Evolutionary conservation across 164 flowering plant genomes (phyloP).

Genomic region (Sextonia rubra): DNA sequence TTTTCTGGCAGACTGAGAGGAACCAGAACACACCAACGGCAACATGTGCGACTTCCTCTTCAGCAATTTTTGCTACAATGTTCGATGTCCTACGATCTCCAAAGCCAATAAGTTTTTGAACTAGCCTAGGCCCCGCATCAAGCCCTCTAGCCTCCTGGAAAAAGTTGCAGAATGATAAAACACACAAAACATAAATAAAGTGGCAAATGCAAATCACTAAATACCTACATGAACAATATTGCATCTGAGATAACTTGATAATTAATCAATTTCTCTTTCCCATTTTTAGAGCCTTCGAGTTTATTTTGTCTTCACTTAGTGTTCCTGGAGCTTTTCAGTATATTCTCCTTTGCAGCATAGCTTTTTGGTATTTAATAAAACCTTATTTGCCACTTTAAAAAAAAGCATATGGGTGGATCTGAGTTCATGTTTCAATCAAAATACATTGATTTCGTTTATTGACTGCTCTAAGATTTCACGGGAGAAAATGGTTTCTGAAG

Average conservation of each 20-base stretch:
- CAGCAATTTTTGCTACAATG: slow-evolving; percentile 78
- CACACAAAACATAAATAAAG: background rate
- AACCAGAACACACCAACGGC: slow-evolving; percentile 96
- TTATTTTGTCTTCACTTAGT: too few relatives aligned
- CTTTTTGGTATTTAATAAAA: too few relatives aligned
- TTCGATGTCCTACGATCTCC: slow-evolving; percentile 75
- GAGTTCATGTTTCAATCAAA: background rate
- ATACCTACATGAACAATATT: background rate
- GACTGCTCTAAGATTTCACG: background rate
- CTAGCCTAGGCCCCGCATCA: slow-evolving; percentile 96
- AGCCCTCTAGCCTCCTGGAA: slow-evolving; percentile 96
- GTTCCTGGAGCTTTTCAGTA: too few relatives aligned
- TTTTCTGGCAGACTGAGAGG: slow-evolving; percentile 62
- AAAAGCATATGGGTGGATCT: too few relatives aligned
- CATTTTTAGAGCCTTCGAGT: too few relatives aligned
- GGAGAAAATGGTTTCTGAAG: background rate
- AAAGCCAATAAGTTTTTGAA: slow-evolving; percentile 76
- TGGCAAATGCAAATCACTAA: background rate
- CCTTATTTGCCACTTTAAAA: too few relatives aligned
- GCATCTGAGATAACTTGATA: background rate
- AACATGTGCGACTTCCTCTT: slow-evolving; percentile 96
- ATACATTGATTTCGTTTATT: background rate
- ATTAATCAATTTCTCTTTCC: too few relatives aligned
- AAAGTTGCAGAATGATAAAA: background rate
- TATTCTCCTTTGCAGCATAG: too few relatives aligned